Percentiles rank a stretch among this genome's conserved stretches.
These are phyloP conservation scores for Nothophaeocryptopus gaeumannii DNA, from an alignment of 2,329 filamentous ascomycete species.

Conservation along the genomic window DNA sequence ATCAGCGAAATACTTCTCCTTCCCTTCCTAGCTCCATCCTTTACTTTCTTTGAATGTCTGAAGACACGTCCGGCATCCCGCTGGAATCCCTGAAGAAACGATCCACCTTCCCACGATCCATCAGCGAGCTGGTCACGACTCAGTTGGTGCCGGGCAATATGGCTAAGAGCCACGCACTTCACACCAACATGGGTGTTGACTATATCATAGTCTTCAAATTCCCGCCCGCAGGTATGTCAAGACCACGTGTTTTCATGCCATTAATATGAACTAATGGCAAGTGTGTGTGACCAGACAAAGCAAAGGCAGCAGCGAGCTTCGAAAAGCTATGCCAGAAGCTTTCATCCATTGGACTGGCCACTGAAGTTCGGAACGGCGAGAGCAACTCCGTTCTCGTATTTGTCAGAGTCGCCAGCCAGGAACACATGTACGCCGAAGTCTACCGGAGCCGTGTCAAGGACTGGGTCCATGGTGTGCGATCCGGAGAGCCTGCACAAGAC, in stretches of 20 bases:
- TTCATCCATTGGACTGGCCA: conserved; percentile 74
- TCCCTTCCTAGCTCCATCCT: background rate
- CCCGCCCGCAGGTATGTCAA: conserved; percentile 59
- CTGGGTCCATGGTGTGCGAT: conserved; percentile 86
- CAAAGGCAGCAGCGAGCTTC: conserved; percentile 71
- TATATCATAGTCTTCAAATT: conserved; percentile 83
- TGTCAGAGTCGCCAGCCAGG: conserved; percentile 71
- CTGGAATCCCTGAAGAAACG: conserved; percentile 21
- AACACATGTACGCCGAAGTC: conserved; percentile 73
- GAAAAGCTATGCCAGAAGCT: conserved; percentile 73
- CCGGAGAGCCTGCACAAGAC: conserved; percentile 71
- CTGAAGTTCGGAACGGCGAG: conserved; percentile 80
- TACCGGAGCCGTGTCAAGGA: conserved; percentile 82
- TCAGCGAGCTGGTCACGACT: conserved; percentile 32
- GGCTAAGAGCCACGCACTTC: conserved; percentile 33
- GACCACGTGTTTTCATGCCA: background rate
- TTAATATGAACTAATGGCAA: background rate
- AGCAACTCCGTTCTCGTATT: conserved; percentile 77
- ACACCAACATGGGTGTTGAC: conserved; percentile 70
- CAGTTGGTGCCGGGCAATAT: conserved; percentile 33
- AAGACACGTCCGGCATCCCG: conserved; percentile 15
- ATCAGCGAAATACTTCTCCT: background rate
- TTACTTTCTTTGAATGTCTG: conserved; percentile 15
- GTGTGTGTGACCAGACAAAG: conserved; percentile 53
- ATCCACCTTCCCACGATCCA: conserved; percentile 23